Evolutionary conservation across 768 basidiomycete genomes (phyloP).

Genomic region (Serendipita vermifera): DNA sequence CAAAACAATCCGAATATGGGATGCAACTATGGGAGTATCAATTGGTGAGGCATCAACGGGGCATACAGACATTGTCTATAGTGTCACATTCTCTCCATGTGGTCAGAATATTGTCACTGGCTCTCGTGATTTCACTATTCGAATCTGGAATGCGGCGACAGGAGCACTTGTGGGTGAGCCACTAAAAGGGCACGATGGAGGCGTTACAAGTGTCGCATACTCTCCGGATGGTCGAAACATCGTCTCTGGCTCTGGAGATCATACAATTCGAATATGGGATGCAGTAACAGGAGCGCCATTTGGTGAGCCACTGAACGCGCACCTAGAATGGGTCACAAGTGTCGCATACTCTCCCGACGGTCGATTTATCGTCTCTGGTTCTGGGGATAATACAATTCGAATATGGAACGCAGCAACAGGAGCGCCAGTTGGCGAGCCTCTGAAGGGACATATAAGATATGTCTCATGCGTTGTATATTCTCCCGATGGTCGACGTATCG

Average conservation of each 20-base stretch:
- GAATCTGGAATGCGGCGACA: conserved; percentile 21
- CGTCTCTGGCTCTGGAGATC: conserved; percentile 21
- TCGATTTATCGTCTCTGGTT: conserved; percentile 21
- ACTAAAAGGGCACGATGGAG: conserved; percentile 16
- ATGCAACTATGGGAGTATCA: conserved; percentile 17
- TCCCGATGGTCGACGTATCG: conserved; percentile 20
- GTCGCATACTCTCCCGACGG: conserved; percentile 24
- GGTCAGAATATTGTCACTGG: conserved; percentile 22
- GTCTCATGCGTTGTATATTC: conserved; percentile 22
- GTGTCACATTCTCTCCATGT: conserved; percentile 22
- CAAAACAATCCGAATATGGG: conserved; percentile 22
- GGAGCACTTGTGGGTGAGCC: conserved; percentile 11
- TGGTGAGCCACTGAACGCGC: conserved; percentile 19
- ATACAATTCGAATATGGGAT: conserved; percentile 25
- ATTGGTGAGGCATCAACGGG: conserved; percentile 20
- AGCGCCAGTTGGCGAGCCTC: conserved; percentile 15
- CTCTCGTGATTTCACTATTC: conserved; percentile 22
- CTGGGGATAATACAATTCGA: conserved; percentile 22
- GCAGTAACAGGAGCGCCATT: conserved; percentile 22
- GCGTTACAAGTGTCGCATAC: conserved; percentile 18
- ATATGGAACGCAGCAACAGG: conserved; percentile 23
- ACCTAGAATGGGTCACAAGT: conserved; percentile 22
- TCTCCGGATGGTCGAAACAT: conserved; percentile 21
- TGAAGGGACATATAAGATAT: conserved; percentile 16
- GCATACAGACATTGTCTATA: conserved; percentile 18